Percentiles rank a stretch among this genome's conserved stretches.
Evolutionary conservation across 108 stramenopile species (phyloP).

Genomic region (Chaetoceros tenuissimus): DNA sequence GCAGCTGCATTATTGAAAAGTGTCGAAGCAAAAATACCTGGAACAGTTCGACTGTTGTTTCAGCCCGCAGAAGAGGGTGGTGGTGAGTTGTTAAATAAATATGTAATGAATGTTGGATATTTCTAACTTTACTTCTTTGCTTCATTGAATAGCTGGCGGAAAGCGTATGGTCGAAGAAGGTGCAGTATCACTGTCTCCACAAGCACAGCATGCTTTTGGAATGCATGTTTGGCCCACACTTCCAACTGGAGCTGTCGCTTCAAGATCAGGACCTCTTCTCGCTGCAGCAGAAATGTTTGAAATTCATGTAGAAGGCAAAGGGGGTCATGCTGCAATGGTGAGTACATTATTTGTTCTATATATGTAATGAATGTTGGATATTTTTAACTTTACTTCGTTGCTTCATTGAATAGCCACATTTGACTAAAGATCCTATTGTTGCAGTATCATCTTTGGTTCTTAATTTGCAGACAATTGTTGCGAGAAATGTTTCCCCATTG

Average conservation of each 20-base stretch:
- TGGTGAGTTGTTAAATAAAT: too few relatives aligned
- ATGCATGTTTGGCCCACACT: conserved; percentile 77
- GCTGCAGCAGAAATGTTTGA: conserved; percentile 79
- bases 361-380: not conserved
- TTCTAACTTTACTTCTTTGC: too few relatives aligned
- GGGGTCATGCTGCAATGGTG: conserved; percentile 93
- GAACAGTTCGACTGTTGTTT: conserved; percentile 56
- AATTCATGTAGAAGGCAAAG: conserved; percentile 71
- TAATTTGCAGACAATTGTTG: conserved; percentile 80
- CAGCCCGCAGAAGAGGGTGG: conserved; percentile 90
- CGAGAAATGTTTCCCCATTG: conserved; percentile 57
- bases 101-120: too few relatives aligned
- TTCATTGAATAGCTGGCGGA: conserved; percentile 80
- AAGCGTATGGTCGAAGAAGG: conserved; percentile 89
- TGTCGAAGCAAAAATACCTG: conserved; percentile 42
- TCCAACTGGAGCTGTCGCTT: conserved; percentile 56
- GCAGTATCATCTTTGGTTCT: conserved; percentile 67
- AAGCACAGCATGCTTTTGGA: conserved; percentile 70
- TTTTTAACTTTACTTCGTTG: conserved; percentile 3
- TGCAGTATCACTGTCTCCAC: conserved; percentile 38
- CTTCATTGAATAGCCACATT: too few relatives aligned
- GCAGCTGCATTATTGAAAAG: conserved; percentile 61
- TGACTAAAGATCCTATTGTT: conserved; percentile 80
- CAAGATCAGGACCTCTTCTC: conserved; percentile 74
- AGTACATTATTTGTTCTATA: too few relatives aligned